phyloP scores from a whole-genome alignment of 371 early-diverging fungal species.

The Saksenaea oblongispora region DNA sequence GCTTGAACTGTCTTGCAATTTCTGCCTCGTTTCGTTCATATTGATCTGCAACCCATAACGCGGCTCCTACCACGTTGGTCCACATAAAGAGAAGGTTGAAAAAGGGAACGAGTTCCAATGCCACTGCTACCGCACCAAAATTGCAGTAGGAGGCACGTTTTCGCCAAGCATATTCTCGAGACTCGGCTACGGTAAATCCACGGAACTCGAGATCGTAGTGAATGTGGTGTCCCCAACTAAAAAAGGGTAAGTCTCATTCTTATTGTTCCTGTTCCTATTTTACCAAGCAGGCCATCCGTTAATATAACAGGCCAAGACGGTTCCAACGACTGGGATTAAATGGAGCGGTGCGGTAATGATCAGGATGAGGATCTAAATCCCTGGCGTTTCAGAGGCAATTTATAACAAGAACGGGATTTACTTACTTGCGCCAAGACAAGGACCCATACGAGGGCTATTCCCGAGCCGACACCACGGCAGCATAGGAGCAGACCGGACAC shows the following conservation, averaged over 20 bases:
- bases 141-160: conserved; percentile 41
- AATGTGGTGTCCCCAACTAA: conserved; percentile 54
- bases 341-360: conserved; percentile 62
- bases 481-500: conserved; percentile 36
- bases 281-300: conserved; percentile 60
- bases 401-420: too few species aligned
- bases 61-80: conserved; percentile 78
- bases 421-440: conserved; percentile 22
- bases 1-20: conserved; percentile 19
- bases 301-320: conserved; percentile 54
- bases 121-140: conserved; percentile 68
- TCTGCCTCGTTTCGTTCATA: conserved; percentile 48
- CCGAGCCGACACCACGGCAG: conserved; percentile 42
- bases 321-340: conserved; percentile 62
- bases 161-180: conserved; percentile 45
- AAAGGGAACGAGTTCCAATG: conserved; percentile 66
- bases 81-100: conserved; percentile 71
- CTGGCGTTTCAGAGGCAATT: neutral
- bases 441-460: conserved; percentile 21
- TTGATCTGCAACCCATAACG: conserved; percentile 71
- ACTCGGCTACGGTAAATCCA: conserved; percentile 51
- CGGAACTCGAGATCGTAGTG: conserved; percentile 61
- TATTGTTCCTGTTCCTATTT: neutral
- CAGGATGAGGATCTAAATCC: conserved; percentile 45
- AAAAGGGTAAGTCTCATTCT: neutral